Percentiles rank a stretch among this genome's conserved stretches.
Conservation (phyloP, 805 yeast species). For the Geotrichum ghanense region DNA sequence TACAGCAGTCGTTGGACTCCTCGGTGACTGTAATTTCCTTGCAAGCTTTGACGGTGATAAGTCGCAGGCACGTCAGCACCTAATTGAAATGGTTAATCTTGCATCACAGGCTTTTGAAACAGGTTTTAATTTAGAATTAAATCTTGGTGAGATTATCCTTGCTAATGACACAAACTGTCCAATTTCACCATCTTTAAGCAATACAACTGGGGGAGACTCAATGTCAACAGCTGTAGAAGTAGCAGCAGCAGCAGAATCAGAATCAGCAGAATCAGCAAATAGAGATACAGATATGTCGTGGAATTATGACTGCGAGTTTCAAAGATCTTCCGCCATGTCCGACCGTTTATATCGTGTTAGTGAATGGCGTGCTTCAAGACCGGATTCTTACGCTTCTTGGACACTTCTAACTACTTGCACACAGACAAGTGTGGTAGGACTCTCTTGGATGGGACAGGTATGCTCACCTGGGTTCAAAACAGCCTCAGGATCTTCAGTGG, state of each 20-base stretch:
- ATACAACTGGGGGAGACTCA: too few species aligned
- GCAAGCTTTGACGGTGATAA: slow-evolving; percentile 16
- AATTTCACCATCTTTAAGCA: slow-evolving; percentile 4
- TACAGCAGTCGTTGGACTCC: slow-evolving; percentile 27
- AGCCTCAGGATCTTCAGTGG: slow-evolving; percentile 12
- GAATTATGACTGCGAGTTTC: slow-evolving; percentile 19
- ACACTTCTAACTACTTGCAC: slow-evolving; percentile 24
- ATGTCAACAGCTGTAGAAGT: too few species aligned
- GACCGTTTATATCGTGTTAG: slow-evolving; percentile 21
- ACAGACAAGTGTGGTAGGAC: slow-evolving; percentile 26
- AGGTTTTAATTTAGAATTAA: slow-evolving; percentile 26
- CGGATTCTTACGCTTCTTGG: slow-evolving; percentile 28
- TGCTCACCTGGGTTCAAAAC: slow-evolving; percentile 17
- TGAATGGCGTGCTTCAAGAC: slow-evolving; percentile 22
- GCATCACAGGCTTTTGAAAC: slow-evolving; percentile 26
- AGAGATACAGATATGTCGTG: slow-evolving; percentile 10
- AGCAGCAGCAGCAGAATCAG: too few species aligned
- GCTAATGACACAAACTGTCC: slow-evolving; percentile 21
- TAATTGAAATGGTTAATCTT: slow-evolving; percentile 23
- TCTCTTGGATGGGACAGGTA: slow-evolving; percentile 27
- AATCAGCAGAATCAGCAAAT: too few species aligned
- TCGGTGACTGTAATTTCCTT: slow-evolving; percentile 27
- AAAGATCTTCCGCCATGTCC: slow-evolving; percentile 13
- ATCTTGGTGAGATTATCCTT: slow-evolving; percentile 19
- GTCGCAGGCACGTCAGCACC: slow-evolving; percentile 19